Conservation (phyloP, 2,329 filamentous ascomycete genomes). For the Mycosphaerella arachidis region DNA sequence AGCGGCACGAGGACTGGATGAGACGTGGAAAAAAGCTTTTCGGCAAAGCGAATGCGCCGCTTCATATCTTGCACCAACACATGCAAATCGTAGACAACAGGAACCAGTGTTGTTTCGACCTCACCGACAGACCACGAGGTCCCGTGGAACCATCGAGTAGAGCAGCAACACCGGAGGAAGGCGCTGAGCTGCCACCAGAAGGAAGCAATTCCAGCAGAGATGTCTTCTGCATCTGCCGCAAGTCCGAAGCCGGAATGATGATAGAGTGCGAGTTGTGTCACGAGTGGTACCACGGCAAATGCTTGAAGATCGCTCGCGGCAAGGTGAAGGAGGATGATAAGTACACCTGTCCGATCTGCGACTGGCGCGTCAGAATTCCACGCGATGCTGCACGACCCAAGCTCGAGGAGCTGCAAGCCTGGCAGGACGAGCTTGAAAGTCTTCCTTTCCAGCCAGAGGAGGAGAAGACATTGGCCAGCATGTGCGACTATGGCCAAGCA, state of each 20-base stretch:
- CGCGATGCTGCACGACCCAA: slow-evolving; percentile 94
- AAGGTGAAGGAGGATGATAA: slow-evolving; percentile 99
- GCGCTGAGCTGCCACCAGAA: slow-evolving; percentile 37
- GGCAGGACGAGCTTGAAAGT: slow-evolving; percentile 74
- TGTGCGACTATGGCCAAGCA: slow-evolving; percentile 76
- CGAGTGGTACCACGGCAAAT: slow-evolving; percentile 99
- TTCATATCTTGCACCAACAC: slow-evolving; percentile 91
- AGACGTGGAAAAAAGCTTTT: slow-evolving; percentile 95
- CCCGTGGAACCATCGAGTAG: slow-evolving; percentile 89
- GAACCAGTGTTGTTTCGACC: slow-evolving; percentile 87
- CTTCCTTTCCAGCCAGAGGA: slow-evolving; percentile 91
- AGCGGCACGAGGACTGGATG: slow-evolving; percentile 98
- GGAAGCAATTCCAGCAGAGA: slow-evolving; percentile 57
- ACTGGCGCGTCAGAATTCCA: slow-evolving; percentile 94
- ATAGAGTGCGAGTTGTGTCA: slow-evolving; percentile 98
- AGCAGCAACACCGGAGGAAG: slow-evolving; percentile 60
- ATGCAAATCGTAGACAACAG: slow-evolving; percentile 90
- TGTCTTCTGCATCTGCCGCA: slow-evolving; percentile 95
- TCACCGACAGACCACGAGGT: slow-evolving; percentile 78
- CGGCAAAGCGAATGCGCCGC: slow-evolving; percentile 92
- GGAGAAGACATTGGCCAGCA: slow-evolving; percentile 77
- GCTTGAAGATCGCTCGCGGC: slow-evolving; percentile 91
- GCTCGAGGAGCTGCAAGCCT: slow-evolving; percentile 77
- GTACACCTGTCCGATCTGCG: slow-evolving; percentile 96
- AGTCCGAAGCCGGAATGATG: slow-evolving; percentile 95